Base-by-base conservation (phyloP, 768 basidiomycete species). In the Tylopilus subfusipes region DNA sequence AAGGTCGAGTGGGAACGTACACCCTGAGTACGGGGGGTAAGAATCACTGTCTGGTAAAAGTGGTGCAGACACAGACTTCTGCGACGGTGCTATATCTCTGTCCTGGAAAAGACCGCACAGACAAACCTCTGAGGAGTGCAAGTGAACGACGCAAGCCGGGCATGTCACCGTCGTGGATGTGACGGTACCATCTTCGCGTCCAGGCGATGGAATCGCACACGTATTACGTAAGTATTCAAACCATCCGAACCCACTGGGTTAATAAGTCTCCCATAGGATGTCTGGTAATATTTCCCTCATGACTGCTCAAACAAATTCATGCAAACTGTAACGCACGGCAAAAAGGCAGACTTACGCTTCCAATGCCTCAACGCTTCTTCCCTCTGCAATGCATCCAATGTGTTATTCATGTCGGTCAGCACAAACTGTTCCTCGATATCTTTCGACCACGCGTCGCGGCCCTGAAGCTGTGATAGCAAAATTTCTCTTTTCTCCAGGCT, bases 241-340 rank as follows among this genome's bases (percentile, higher is more conserved):
- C n/a, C n/a, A n/a, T n/a, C n/a, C n/a, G n/a, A n/a, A n/a, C n/a
- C n/a, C n/a, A n/a, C n/a, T n/a, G n/a, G 13, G 19, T 76, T 72
- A 93, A 68, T 85, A 92, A 7, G 84, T 86, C 71, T 90, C 86
- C 90, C 90, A 93, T 57, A 86, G 75, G 13, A 80, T 60, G 55
- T 87, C 81, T 1, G 86, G 82, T 58, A 93, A 63, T n/a, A 90
- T 80, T 30, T 83, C 72, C 53, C 89, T 81, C 90, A 95, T 94
- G 31, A 91, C 86, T 88, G 53, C 57, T 54, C 19, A 6, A 43
- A 24, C 62, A 39, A 60, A 49, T 43, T 36, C 39, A 53, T 33
- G 50, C 14, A 36, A 0, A 59, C n/a, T n/a, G n/a, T n/a, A 59
- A 50, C 7, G 24, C 24, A 39, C 24, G 34, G 46, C 3, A 38